Evolutionary conservation across 441 rosid genomes (phyloP).

Genomic region (Eugenia klotzschiana): DNA sequence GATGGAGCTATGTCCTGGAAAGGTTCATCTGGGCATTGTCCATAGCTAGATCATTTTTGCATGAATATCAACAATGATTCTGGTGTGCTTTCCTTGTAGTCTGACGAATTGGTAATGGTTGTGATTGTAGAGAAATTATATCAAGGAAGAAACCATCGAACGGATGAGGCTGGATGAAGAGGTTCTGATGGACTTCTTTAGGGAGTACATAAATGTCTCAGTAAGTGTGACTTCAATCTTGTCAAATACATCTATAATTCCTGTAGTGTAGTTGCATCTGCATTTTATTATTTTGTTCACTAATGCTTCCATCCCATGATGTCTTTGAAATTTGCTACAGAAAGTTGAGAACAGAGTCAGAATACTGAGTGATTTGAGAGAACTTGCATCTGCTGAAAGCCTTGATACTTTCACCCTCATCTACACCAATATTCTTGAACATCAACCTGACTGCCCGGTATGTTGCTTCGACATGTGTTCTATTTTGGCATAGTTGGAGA

Average conservation of each 20-base stretch:
- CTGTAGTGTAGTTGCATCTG: neutral
- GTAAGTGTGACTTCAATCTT: slow-evolving; percentile 32
- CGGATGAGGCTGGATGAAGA: slow-evolving; percentile 96
- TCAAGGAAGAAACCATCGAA: slow-evolving; percentile 96
- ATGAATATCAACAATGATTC: neutral
- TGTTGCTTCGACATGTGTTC: neutral
- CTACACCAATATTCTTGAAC: slow-evolving; percentile 86
- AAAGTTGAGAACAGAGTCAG: slow-evolving; percentile 87
- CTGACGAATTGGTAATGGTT: neutral
- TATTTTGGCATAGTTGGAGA: neutral
- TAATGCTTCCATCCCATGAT: neutral
- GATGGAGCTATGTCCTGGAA: neutral
- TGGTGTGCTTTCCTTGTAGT: neutral
- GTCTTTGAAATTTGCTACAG: slow-evolving; percentile 23
- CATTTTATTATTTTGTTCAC: neutral
- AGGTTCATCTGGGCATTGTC: neutral
- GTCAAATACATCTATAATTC: neutral
- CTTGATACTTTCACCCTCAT: slow-evolving; percentile 87
- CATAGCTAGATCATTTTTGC: neutral
- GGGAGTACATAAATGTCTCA: slow-evolving; percentile 76
- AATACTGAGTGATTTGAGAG: slow-evolving; percentile 83
- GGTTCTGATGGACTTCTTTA: slow-evolving; percentile 87
- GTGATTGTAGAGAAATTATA: slow-evolving; percentile 58
- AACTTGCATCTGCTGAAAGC: slow-evolving; percentile 98
- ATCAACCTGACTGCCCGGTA: slow-evolving; percentile 98